Evolutionary conservation across 139 green algal genomes (phyloP).

Genomic region (Eudorina sp.): DNA sequence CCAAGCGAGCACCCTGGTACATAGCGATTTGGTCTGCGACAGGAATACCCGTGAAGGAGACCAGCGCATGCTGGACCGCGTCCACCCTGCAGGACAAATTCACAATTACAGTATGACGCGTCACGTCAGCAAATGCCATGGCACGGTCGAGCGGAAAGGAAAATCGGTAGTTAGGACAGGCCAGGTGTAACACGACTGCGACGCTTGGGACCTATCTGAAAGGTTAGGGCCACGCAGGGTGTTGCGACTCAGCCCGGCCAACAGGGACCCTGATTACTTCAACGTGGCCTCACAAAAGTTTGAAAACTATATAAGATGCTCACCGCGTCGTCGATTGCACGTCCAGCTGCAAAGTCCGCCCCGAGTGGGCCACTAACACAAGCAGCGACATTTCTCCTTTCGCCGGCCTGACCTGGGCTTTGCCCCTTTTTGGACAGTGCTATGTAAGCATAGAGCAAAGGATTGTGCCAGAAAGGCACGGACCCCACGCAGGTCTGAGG

Average conservation of each 20-base stretch:
- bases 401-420: background rate
- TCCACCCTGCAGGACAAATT: constrained; percentile 75
- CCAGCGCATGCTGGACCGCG: constrained; percentile 82
- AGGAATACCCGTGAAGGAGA: constrained; percentile 78
- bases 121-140: background rate
- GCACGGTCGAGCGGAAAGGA: background rate
- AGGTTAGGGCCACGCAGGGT: constrained; percentile 17
- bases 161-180: background rate
- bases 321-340: constrained; percentile 65
- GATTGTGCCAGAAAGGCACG: background rate
- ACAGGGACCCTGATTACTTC: too few species aligned
- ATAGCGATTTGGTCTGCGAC: constrained; percentile 89
- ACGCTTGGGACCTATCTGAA: background rate
- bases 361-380: constrained; percentile 71
- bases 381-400: constrained; percentile 39
- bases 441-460: constrained; percentile 13
- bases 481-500: too few species aligned
- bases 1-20: constrained; percentile 77
- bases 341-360: constrained; percentile 75
- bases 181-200: background rate
- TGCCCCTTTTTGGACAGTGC: background rate
- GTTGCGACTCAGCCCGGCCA: background rate
- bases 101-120: background rate
- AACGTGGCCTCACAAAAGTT: background rate
- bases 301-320: background rate